Evolutionary conservation across 2,329 filamentous ascomycete species (phyloP), one percentile per base, ranked within the genome.

Genomic region (Tolypocladium capitatum): DNA sequence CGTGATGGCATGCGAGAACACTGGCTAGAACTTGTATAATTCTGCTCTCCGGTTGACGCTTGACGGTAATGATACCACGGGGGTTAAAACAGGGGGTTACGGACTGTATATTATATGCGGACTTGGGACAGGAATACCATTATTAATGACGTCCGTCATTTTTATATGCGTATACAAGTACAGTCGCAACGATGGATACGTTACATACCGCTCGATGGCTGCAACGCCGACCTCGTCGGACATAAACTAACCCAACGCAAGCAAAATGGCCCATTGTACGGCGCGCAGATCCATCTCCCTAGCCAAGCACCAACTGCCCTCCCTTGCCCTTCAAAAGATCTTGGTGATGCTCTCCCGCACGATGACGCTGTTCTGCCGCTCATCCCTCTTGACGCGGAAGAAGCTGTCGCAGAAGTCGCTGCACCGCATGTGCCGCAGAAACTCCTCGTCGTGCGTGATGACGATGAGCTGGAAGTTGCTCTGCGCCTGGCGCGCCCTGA

Each of bases 381-480:
- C 80, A 60, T 95, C 85, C 46, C 92, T 75, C 52, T 78, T 84
- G 11, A 98, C 86, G 5, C 89, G 80, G 68, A 86, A 97, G 63
- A 96, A 98, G 54, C 83, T 81, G 65, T 97, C 92, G 53, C 84
- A 86, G 61, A 94, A 97, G 56, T 98, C 91, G 24, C 81, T 83
- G 63, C 89, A 95, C 56, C 89, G 83, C 92, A 98, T 98, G 60
- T 89, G 81, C 47, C 84, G 78, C 60, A 98, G 62, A 59, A 98
- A 98, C 60, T 95, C 88, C 68, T 97, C 94, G 68, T 98, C 92
- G 72, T 98, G 92, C 5, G 92, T 98, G 64, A 98, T 98, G 60
- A 98, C 87, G 60, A 98, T 92, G 48, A 98, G 79, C 71, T 98
- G 94, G 67, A 98, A 96, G 64, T 98, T 98, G 48, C 81, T 78